Percentiles rank a stretch among this genome's conserved stretches.
Evolutionary conservation across 352 stramenopile species (phyloP).

Genomic region (Phytophthora pistaciae): DNA sequence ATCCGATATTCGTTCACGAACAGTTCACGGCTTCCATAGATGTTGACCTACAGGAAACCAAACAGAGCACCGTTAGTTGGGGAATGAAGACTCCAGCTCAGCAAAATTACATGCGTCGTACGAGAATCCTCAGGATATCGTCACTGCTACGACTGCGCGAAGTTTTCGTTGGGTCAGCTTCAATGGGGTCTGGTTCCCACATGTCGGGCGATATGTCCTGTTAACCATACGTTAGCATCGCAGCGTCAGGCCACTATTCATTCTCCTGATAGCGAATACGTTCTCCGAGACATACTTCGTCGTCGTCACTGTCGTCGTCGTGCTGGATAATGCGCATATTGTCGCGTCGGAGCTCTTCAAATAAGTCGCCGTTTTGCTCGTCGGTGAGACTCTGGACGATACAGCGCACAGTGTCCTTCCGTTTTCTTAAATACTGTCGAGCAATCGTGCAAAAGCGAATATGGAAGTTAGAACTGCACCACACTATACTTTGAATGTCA

Average conservation of each 20-base stretch:
- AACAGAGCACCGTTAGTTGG: background rate
- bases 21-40: conserved; percentile 98
- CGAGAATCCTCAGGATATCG: conserved; percentile 98
- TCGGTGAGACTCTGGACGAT: conserved; percentile 95
- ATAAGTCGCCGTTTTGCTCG: conserved; percentile 94
- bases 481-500: background rate
- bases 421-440: conserved; percentile 90
- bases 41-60: conserved; percentile 78
- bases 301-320: conserved; percentile 93
- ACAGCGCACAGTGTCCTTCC: conserved; percentile 97
- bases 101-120: conserved; percentile 28
- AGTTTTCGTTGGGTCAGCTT: conserved; percentile 85
- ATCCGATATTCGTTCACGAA: conserved; percentile 99
- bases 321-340: conserved; percentile 94
- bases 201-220: conserved; percentile 83
- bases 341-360: conserved; percentile 94
- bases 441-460: background rate
- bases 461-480: background rate
- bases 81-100: background rate
- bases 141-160: conserved; percentile 84
- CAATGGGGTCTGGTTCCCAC: conserved; percentile 93
- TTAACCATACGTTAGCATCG: background rate
- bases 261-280: background rate
- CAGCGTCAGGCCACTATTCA: background rate
- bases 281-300: conserved; percentile 65